phyloP scores from a whole-genome alignment of 106 monocot genomes.

The Acanthochlamys bracteata region DNA sequence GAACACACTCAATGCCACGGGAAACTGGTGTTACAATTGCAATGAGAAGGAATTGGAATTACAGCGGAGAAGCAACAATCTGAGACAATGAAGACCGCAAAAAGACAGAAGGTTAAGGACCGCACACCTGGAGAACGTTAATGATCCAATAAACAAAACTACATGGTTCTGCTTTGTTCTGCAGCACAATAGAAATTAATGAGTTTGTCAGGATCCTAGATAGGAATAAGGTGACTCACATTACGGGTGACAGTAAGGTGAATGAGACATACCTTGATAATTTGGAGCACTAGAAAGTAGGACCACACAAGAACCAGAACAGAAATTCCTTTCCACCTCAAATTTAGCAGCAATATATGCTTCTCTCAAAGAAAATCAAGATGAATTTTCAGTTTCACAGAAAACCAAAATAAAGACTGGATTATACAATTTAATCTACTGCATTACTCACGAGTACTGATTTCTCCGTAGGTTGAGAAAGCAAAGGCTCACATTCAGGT shows the following conservation, averaged over 20 bases:
- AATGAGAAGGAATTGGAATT: not conserved
- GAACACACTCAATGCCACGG: slow-evolving; percentile 56
- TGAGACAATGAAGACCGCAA: not conserved
- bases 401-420: not conserved
- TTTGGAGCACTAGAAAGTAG: slow-evolving; percentile 73
- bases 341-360: slow-evolving; percentile 64
- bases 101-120: not conserved
- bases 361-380: slow-evolving; percentile 7
- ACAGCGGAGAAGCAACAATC: not conserved
- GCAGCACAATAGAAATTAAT: slow-evolving; percentile 3
- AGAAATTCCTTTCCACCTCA: slow-evolving; percentile 65
- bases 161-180: slow-evolving; percentile 51
- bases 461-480: slow-evolving; percentile 28
- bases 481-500: slow-evolving; percentile 41
- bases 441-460: slow-evolving; percentile 36
- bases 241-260: not conserved
- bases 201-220: not conserved
- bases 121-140: slow-evolving; percentile 68
- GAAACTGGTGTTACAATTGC: slow-evolving; percentile 30
- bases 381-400: not conserved
- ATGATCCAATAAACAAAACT: slow-evolving; percentile 63
- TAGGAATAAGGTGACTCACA: not conserved
- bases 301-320: slow-evolving; percentile 69
- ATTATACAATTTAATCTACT: not conserved
- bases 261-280: slow-evolving; percentile 42